phyloP scores from a whole-genome alignment of 1,284 basidiomycete species.

The Sanghuangporus weigelae region DNA sequence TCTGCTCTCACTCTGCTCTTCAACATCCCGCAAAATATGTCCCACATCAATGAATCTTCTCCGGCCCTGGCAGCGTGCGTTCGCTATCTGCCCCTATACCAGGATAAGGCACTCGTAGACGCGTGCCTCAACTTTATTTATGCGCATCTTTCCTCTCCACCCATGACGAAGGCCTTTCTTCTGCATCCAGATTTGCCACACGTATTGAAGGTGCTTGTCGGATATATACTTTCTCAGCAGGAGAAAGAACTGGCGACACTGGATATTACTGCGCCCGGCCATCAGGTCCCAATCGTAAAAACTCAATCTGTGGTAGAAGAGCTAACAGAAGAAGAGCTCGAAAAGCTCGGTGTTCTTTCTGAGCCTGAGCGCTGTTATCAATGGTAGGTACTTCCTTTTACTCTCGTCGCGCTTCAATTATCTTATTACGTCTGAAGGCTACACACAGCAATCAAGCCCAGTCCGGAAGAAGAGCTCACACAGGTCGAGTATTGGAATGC shows the following conservation, averaged over 20 bases:
- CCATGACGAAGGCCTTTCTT: conserved; percentile 74
- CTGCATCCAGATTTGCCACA: conserved; percentile 62
- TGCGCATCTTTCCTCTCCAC: conserved; percentile 64
- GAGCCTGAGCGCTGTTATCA: conserved; percentile 76
- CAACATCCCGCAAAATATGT: conserved; percentile 52
- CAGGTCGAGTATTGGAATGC: conserved; percentile 89
- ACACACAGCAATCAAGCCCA: conserved; percentile 69
- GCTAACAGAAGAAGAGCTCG: conserved; percentile 62
- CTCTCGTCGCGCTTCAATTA: conserved; percentile 1
- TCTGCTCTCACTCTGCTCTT: conserved; percentile 55
- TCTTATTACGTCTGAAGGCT: conserved; percentile 52
- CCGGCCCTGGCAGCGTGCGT: conserved; percentile 56
- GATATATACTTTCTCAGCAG: conserved; percentile 62
- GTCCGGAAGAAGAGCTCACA: conserved; percentile 70
- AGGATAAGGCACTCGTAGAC: conserved; percentile 63
- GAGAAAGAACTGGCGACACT: conserved; percentile 57
- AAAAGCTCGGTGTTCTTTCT: conserved; percentile 46
- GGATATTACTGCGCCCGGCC: conserved; percentile 52
- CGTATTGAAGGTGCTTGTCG: conserved; percentile 61
- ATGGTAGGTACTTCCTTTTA: conserved; percentile 45
- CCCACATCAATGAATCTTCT: conserved; percentile 47
- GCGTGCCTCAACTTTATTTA: conserved; percentile 73
- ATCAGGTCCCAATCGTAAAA: conserved; percentile 48
- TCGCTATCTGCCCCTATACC: conserved; percentile 68
- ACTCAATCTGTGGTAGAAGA: conserved; percentile 49